Percentiles rank a stretch among this genome's conserved stretches.
These are phyloP conservation scores for Xylaria sp. DNA, from an alignment of 2,329 filamentous ascomycete species.

Conservation along the genomic window DNA sequence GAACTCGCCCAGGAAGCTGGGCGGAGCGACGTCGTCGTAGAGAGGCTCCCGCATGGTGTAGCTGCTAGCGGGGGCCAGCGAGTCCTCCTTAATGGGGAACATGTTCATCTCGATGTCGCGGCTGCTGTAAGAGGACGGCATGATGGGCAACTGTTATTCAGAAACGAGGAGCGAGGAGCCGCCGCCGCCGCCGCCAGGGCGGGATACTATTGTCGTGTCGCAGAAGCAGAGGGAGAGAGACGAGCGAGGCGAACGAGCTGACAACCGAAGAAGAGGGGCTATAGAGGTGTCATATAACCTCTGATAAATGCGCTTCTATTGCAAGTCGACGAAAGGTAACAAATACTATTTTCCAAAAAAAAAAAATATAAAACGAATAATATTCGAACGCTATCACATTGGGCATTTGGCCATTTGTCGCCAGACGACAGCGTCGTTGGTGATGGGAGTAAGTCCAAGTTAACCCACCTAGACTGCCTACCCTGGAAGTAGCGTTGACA, in stretches of 20 bases:
- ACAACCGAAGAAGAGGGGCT: constrained; percentile 6
- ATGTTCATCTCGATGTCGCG: constrained; percentile 65
- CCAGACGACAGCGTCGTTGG: constrained; percentile 14
- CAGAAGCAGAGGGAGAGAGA: constrained; percentile 14
- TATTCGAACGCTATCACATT: not conserved
- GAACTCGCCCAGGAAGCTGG: constrained; percentile 57
- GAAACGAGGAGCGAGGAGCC: constrained; percentile 18
- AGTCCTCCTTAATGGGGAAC: constrained; percentile 69
- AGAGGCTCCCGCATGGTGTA: constrained; percentile 64
- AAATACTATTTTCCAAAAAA: not conserved
- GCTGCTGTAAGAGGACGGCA: constrained; percentile 48
- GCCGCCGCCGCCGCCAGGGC: constrained; percentile 40
- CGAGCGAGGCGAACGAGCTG: constrained; percentile 10
- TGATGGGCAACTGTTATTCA: constrained; percentile 49
- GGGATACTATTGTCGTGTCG: constrained; percentile 31
- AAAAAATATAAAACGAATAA: too few species aligned
- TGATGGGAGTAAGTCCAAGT: constrained; percentile 14
- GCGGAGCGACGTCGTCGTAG: constrained; percentile 54
- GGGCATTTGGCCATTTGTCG: not conserved
- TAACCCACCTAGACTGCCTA: not conserved
- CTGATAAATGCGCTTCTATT: not conserved
- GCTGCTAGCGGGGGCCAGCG: constrained; percentile 61
- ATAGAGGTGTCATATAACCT: not conserved
- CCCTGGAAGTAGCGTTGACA: not conserved
- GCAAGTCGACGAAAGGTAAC: not conserved